Evolutionary conservation across 805 yeast species (phyloP), one percentile per base, ranked within the genome.

Genomic region (Saturnispora saitoi): DNA sequence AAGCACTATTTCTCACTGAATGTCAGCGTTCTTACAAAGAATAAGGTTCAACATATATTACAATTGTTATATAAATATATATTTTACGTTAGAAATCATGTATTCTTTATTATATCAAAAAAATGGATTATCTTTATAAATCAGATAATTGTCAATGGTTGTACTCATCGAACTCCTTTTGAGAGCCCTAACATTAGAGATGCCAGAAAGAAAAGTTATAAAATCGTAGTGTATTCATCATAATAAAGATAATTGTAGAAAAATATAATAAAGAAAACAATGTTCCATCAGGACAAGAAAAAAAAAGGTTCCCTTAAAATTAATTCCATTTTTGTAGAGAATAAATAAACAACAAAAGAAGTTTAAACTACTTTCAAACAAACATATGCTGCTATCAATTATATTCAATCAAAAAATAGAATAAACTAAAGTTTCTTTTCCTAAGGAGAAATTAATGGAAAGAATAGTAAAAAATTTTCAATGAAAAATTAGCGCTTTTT

Each of bases 101-200:
- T 6, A 34, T 9, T 34, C 19, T 12, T 10, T 43, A 10, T 10
- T 15, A 22, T 34, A 24, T 43, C 36, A 29, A 24, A n/a, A 20
- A 14, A 11, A 3, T 11, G 24, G 12, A n/a, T 4, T 15, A 26
- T 32, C 31, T 26, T 34, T 20, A 34, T 15, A 15, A 34, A 68
- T 80, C 85, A 78, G 85, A 78, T 75, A 70, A 60, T 70, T 69
- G 84, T 80, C 84, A 79, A 77, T 60, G 70, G 76, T 79, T 81
- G 80, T 75, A 83, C 75, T 83, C 90, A 83, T 81, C 75, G 89
- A 80, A 75, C 81, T 72, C 37, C 47, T 74, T 70, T 68, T 70
- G 75, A 80, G 77, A 43, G 56, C 56, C 71, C 89, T 83, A 83
- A 81, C 86, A 83, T 82, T 83, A 83, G 89, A 83, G 90, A 83